Percentiles rank a stretch among this genome's conserved stretches.
These are phyloP conservation scores for Podila horticola DNA, from an alignment of 192 early-diverging fungal genomes.

Conservation along the genomic window DNA sequence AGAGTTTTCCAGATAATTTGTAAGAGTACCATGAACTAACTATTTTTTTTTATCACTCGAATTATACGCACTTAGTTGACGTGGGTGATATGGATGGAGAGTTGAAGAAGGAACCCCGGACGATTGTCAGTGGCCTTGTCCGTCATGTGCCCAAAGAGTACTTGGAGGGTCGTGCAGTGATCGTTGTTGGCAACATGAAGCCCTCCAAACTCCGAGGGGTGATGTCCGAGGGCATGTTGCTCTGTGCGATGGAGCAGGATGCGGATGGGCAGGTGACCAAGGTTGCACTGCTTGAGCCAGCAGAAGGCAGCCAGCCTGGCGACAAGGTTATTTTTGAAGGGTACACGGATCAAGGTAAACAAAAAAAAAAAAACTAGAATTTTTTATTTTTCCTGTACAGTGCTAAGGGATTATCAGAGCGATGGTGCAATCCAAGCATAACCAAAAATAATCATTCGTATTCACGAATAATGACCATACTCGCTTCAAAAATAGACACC, in stretches of 20 bases:
- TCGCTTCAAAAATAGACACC: slow-evolving; percentile 8
- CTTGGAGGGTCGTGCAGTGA: slow-evolving; percentile 57
- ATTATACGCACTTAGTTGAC: too few species aligned
- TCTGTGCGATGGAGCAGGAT: slow-evolving; percentile 66
- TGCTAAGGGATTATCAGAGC: neutral
- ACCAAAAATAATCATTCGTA: too few species aligned
- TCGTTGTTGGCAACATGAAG: slow-evolving; percentile 74
- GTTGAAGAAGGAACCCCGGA: slow-evolving; percentile 54
- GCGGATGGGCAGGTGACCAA: slow-evolving; percentile 29
- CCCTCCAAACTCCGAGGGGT: slow-evolving; percentile 72
- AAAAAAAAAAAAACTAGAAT: too few species aligned
- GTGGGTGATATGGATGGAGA: slow-evolving; percentile 62
- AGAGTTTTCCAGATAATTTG: neutral
- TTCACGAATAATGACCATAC: neutral
- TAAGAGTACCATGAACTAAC: too few species aligned
- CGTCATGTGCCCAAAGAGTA: slow-evolving; percentile 63
- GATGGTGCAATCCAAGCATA: too few species aligned
- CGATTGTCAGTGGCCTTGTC: slow-evolving; percentile 73
- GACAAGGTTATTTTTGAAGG: slow-evolving; percentile 64
- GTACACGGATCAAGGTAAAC: slow-evolving; percentile 29
- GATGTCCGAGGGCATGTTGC: slow-evolving; percentile 71
- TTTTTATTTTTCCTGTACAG: neutral
- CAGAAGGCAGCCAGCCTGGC: slow-evolving; percentile 60
- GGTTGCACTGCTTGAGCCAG: slow-evolving; percentile 65
- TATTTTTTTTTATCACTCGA: neutral